Conservation (phyloP, 306 rosid species). For the Gastrolobium villosum region DNA sequence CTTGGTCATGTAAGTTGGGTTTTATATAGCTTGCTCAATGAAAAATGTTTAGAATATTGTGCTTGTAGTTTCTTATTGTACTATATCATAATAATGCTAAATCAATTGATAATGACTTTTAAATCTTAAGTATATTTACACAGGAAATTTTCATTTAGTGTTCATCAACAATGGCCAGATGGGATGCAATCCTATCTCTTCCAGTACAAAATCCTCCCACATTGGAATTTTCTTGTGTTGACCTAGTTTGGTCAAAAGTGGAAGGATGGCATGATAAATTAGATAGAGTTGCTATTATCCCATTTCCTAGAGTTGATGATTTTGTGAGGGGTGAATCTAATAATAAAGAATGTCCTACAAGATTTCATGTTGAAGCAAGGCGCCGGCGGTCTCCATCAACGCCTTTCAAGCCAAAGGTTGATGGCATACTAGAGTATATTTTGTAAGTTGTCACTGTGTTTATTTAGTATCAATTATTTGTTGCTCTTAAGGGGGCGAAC, state of each 20-base stretch:
- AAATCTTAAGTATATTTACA: not conserved
- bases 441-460: conserved; percentile 64
- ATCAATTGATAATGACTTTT: conserved; percentile 21
- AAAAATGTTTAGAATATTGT: conserved; percentile 2
- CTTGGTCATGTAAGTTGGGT: not conserved
- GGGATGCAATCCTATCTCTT: conserved; percentile 94
- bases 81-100: not conserved
- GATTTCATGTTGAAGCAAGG: conserved; percentile 93
- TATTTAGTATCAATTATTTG: not conserved
- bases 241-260: conserved; percentile 87
- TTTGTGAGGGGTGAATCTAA: conserved; percentile 90
- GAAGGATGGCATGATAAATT: conserved; percentile 93
- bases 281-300: conserved; percentile 87
- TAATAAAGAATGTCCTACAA: conserved; percentile 82
- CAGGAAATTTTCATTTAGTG: conserved; percentile 21
- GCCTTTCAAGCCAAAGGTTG: conserved; percentile 86
- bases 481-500: not conserved
- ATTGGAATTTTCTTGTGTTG: conserved; percentile 76
- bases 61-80: conserved; percentile 16
- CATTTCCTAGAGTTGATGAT: conserved; percentile 88
- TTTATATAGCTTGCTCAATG: not conserved
- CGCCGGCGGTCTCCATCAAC: conserved; percentile 62
- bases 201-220: conserved; percentile 94
- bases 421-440: conserved; percentile 92
- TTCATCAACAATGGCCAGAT: conserved; percentile 75